Evolutionary conservation across 352 stramenopile species (phyloP).

Genomic region (Phytophthora citricola): DNA sequence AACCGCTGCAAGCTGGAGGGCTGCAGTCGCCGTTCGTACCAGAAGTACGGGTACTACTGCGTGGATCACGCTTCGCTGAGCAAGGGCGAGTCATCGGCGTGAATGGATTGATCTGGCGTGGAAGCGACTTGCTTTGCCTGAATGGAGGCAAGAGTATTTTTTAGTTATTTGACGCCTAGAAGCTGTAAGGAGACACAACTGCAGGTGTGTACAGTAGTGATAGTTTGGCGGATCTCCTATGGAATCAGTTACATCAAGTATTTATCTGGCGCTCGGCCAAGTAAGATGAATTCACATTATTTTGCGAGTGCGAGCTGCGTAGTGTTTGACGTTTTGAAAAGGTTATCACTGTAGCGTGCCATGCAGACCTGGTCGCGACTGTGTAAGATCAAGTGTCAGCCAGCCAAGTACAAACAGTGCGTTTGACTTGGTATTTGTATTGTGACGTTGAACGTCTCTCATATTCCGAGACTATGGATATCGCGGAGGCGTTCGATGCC

Average conservation of each 20-base stretch:
- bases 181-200: too few species aligned
- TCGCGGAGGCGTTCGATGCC: conserved; percentile 76
- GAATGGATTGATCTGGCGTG: background rate
- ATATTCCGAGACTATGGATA: conserved; percentile 46
- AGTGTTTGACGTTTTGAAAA: too few species aligned
- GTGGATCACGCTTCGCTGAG: conserved; percentile 50
- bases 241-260: too few species aligned
- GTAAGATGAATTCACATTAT: too few species aligned
- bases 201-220: too few species aligned
- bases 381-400: conserved; percentile 21
- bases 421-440: conserved; percentile 18
- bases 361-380: too few species aligned
- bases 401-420: conserved; percentile 4
- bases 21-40: conserved; percentile 69
- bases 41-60: conserved; percentile 76
- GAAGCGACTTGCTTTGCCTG: background rate
- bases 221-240: too few species aligned
- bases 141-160: too few species aligned
- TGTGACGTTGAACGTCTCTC: background rate
- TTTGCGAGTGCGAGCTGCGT: too few species aligned
- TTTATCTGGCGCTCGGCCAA: too few species aligned
- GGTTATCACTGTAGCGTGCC: too few species aligned
- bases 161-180: too few species aligned
- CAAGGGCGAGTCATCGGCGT: conserved; percentile 13
- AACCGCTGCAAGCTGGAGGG: conserved; percentile 64